Evolutionary conservation across 164 flowering plant genomes (phyloP).

Genomic region (grape (Vitis vinifera)): ASM3070453v1 NC_081820.1:2955501-2956000

Average conservation of each 20-base stretch:
- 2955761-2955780: slow-evolving; percentile 52
- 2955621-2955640: background rate
- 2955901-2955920: no score
- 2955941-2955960: no score
- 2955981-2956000: no score
- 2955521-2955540: slow-evolving; percentile 9
- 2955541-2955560: slow-evolving; percentile 17
- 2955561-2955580: slow-evolving; percentile 21
- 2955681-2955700: no score
- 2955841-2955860: no score
- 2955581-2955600: slow-evolving; percentile 16
- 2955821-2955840: background rate
- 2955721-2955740: slow-evolving; percentile 20
- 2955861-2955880: no score
- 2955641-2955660: no score
- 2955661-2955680: no score
- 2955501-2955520: slow-evolving; percentile 32
- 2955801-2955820: slow-evolving; percentile 47
- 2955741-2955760: slow-evolving; percentile 48
- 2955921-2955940: no score
- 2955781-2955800: slow-evolving; percentile 59
- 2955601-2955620: background rate
- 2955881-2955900: no score
- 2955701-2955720: no score
- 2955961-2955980: no score